A percentile compares a stretch with the other conserved stretches of the same genome.
These are phyloP conservation scores for Berkeleyomyces rouxiae DNA, from an alignment of 2,329 filamentous ascomycete species.

Conservation along the genomic window DNA sequence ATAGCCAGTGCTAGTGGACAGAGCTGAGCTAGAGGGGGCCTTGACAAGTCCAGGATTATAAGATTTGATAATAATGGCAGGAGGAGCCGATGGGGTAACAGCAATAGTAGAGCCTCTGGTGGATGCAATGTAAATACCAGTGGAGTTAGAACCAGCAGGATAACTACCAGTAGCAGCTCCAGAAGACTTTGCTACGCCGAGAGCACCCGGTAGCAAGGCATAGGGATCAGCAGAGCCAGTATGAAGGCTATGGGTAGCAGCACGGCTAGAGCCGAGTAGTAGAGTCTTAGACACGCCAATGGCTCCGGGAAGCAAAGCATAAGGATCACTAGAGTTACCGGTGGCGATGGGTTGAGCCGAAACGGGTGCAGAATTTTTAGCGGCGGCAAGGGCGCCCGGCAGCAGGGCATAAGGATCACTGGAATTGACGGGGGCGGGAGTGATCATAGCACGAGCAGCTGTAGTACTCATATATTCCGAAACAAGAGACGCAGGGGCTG, in stretches of 20 bases:
- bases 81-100: neutral
- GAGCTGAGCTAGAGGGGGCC: neutral
- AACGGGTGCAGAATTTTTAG: neutral
- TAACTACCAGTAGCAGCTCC: neutral
- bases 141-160: neutral
- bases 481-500: neutral
- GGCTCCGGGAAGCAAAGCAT: neutral
- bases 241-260: neutral
- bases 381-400: neutral
- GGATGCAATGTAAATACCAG: neutral
- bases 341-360: neutral
- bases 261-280: neutral
- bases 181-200: neutral
- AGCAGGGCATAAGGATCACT: neutral
- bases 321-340: neutral
- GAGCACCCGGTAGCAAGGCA: neutral
- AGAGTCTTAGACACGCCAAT: neutral
- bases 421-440: neutral
- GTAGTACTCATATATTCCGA: neutral
- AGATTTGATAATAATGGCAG: neutral
- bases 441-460: neutral
- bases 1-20: neutral
- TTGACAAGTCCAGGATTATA: neutral
- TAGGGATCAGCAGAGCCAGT: neutral
- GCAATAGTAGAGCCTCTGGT: neutral